Percentiles rank a stretch among this genome's conserved stretches.
These are phyloP conservation scores for Grosmannia serpens DNA, from an alignment of 2,329 filamentous ascomycete species.

Conservation along the genomic window DNA sequence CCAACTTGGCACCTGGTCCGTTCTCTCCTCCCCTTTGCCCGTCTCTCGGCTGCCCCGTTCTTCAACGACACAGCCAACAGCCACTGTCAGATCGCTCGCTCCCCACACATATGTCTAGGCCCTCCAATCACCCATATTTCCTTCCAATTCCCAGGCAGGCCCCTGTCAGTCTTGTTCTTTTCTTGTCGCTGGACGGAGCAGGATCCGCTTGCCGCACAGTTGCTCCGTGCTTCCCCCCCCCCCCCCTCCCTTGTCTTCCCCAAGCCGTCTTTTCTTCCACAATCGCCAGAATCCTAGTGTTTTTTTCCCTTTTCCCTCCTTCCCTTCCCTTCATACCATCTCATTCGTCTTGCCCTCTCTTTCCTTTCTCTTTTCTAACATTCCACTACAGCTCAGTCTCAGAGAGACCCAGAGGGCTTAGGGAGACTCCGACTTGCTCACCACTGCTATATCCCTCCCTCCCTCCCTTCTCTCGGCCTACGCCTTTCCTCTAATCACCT, in stretches of 20 bases:
- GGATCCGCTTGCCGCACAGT: background rate
- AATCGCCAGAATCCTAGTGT: background rate
- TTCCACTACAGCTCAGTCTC: background rate
- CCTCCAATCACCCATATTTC: slow-evolving; percentile 9
- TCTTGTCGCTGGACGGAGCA: background rate
- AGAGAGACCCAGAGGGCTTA: background rate
- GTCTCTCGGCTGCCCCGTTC: background rate
- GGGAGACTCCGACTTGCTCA: background rate
- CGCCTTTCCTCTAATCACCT: background rate
- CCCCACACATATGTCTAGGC: slow-evolving; percentile 6
- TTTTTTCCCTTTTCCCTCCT: background rate
- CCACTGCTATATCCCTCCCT: background rate
- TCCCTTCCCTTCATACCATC: background rate
- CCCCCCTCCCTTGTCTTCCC: background rate
- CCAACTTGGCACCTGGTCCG: background rate
- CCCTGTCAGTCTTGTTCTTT: slow-evolving; percentile 7
- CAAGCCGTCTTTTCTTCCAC: background rate
- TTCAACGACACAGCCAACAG: background rate
- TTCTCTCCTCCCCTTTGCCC: background rate
- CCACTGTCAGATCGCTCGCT: background rate
- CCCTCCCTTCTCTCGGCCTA: background rate
- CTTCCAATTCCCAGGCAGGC: slow-evolving; percentile 11
- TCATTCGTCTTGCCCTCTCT: background rate
- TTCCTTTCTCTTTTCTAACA: background rate
- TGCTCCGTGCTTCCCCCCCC: background rate